phyloP scores from a whole-genome alignment of 805 yeast species.

The Nakazawaea ernobii region DNA sequence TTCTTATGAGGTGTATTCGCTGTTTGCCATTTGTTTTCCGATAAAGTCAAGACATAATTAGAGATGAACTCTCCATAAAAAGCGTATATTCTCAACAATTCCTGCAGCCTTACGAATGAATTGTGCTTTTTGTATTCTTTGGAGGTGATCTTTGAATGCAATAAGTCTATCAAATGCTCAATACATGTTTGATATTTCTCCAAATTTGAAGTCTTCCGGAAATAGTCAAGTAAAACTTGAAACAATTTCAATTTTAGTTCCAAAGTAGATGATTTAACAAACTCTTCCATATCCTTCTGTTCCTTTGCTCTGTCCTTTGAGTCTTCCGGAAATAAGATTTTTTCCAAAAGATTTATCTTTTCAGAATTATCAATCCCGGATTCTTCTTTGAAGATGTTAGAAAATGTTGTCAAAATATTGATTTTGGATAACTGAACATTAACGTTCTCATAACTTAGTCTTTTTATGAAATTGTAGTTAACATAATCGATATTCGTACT shows the following conservation, averaged over 20 bases:
- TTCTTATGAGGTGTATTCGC: not conserved
- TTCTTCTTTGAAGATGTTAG: constrained; percentile 37
- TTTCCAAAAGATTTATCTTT: constrained; percentile 35
- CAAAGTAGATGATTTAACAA: constrained; percentile 58
- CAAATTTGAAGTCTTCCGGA: constrained; percentile 26
- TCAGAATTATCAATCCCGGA: constrained; percentile 22
- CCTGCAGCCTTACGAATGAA: constrained; percentile 30
- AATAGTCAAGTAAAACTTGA: constrained; percentile 61
- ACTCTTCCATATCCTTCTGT: constrained; percentile 49
- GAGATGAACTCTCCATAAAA: constrained; percentile 47
- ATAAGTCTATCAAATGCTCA: constrained; percentile 40
- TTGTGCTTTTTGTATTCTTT: constrained; percentile 18
- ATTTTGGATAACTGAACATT: constrained; percentile 64
- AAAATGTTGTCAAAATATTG: constrained; percentile 61
- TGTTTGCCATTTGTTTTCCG: constrained; percentile 29
- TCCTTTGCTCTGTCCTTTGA: constrained; percentile 20
- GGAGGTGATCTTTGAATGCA: constrained; percentile 32
- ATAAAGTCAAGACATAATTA: constrained; percentile 26
- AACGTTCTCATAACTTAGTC: constrained; percentile 43
- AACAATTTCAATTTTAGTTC: constrained; percentile 69
- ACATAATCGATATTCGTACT: constrained; percentile 36
- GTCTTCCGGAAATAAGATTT: constrained; percentile 31
- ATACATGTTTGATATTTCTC: constrained; percentile 42
- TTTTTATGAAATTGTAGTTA: constrained; percentile 57
- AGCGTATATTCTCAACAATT: constrained; percentile 45